These are phyloP conservation scores for Penicillium riverlandense DNA, from an alignment of 495 filamentous ascomycete species.

Conservation along the genomic window DNA sequence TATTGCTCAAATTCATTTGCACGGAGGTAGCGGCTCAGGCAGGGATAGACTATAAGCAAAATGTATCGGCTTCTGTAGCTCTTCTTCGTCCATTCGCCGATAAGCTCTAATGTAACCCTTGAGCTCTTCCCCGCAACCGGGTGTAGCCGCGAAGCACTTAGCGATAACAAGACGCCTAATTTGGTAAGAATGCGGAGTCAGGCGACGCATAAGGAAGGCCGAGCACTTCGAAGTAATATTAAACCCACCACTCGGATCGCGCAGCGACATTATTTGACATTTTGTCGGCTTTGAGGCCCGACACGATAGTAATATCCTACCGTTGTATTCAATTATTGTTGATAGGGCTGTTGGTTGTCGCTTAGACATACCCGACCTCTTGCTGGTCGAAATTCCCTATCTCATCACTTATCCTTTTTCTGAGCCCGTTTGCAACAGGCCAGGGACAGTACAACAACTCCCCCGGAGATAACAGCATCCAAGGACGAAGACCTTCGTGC, in stretches of 20 bases:
- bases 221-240: neutral
- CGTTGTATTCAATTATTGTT: too few species aligned
- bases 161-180: slow-evolving; percentile 6
- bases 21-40: too few species aligned
- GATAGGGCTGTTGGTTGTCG: neutral
- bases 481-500: too few species aligned
- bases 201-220: neutral
- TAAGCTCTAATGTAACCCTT: slow-evolving; percentile 2
- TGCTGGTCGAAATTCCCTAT: neutral
- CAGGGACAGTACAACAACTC: too few species aligned
- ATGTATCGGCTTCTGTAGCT: too few species aligned
- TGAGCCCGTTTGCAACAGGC: too few species aligned
- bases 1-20: neutral
- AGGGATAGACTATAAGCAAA: too few species aligned
- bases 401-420: too few species aligned
- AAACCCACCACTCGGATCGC: slow-evolving; percentile 4
- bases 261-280: slow-evolving; percentile 5
- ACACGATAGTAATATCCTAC: neutral
- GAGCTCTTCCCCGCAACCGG: neutral
- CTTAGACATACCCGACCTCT: slow-evolving; percentile 1
- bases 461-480: too few species aligned
- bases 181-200: slow-evolving; percentile 18
- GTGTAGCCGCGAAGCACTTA: neutral
- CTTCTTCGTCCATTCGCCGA: neutral
- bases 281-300: neutral